Evolutionary conservation across 2,329 filamentous ascomycete species (phyloP).

Genomic region (Cercospora beticola): DNA sequence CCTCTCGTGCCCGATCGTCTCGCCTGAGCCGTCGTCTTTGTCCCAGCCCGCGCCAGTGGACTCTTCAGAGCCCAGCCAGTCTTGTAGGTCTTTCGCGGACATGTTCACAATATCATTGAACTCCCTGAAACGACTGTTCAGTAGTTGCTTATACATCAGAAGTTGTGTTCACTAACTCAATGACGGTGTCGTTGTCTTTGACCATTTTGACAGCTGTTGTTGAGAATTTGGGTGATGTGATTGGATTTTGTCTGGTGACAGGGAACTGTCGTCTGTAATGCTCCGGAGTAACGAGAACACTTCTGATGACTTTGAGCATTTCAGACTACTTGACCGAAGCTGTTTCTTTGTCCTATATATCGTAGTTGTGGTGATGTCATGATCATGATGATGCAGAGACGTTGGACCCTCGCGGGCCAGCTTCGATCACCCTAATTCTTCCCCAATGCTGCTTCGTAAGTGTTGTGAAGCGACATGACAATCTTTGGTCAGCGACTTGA

Average conservation of each 20-base stretch:
- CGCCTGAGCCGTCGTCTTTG: constrained; percentile 58
- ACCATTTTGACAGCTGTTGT: constrained; percentile 45
- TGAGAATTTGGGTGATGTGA: not conserved
- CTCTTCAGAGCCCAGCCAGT: constrained; percentile 61
- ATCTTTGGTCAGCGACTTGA: not conserved
- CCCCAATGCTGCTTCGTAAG: not conserved
- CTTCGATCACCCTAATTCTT: not conserved
- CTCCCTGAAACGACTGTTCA: constrained; percentile 44
- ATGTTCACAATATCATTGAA: constrained; percentile 69
- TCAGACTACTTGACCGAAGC: not conserved
- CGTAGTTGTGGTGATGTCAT: not conserved
- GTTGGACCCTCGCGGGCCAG: not conserved
- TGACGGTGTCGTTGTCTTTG: constrained; percentile 53
- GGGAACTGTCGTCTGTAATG: not conserved
- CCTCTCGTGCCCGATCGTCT: constrained; percentile 64
- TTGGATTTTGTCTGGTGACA: not conserved
- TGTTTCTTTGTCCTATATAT: not conserved
- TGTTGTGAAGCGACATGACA: not conserved
- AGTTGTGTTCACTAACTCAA: constrained; percentile 40
- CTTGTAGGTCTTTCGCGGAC: constrained; percentile 59
- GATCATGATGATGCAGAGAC: not conserved
- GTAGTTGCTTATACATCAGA: not conserved
- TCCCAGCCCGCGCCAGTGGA: constrained; percentile 60
- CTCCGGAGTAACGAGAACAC: not conserved
- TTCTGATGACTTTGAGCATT: not conserved